A percentile compares a stretch with the other conserved stretches of the same genome.
phyloP scores from a whole-genome alignment of 176 grass and related monocot genomes.

The Hyparrhenia diplandra region DNA sequence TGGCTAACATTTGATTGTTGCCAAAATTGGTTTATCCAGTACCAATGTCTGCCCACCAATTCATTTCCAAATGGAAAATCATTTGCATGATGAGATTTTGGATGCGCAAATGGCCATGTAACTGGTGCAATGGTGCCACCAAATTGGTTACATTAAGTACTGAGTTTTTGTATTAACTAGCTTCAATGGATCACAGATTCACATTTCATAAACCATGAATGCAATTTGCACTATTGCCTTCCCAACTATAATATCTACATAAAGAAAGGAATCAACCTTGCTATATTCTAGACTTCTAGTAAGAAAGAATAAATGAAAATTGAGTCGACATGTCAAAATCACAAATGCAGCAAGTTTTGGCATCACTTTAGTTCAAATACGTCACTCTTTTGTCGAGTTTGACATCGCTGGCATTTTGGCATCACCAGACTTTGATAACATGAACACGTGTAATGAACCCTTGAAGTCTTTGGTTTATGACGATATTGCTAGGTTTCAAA shows the following conservation, averaged over 20 bases:
- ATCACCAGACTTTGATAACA: too few species aligned
- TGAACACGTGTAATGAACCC: not conserved
- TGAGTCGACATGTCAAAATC: not conserved
- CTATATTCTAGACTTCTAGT: not conserved
- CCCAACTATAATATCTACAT: not conserved
- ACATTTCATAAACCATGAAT: not conserved
- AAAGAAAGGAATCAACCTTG: not conserved
- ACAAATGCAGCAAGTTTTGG: not conserved
- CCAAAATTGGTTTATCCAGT: not conserved
- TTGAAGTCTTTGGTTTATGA: not conserved
- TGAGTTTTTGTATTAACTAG: not conserved
- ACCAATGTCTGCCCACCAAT: not conserved
- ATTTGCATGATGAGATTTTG: not conserved
- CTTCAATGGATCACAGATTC: not conserved
- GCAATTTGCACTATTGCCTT: not conserved
- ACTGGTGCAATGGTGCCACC: not conserved
- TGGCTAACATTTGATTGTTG: not conserved
- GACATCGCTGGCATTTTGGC: not conserved
- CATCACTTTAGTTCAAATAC: not conserved
- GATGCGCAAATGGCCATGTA: not conserved
- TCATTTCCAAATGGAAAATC: constrained; percentile 7
- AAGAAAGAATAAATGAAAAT: not conserved
- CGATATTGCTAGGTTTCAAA: not conserved
- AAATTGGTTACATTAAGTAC: not conserved
- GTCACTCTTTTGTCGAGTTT: not conserved